Evolutionary conservation across 768 basidiomycete genomes (phyloP), one percentile per base, ranked within the genome.

Genomic region (Suillus decipiens): DNA sequence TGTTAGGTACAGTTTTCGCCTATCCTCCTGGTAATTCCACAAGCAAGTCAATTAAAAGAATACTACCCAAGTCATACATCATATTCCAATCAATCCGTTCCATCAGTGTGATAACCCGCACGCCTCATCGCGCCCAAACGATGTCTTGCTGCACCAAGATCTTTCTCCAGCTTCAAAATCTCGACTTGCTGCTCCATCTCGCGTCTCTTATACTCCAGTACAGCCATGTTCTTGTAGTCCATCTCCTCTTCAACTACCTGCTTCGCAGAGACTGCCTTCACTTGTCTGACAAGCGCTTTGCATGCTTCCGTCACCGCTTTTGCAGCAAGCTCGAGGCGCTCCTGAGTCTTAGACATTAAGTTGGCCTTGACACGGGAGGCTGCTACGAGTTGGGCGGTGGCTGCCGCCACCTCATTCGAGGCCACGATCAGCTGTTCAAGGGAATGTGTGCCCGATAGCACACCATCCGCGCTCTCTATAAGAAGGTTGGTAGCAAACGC

Each of bases 141-240:
- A 74, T 91, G 90, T 65, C 93, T 85, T 22, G 93, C 91, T 51
- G 88, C 95, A 24, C 92, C 92, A 42, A 99, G 80, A 0, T 98
- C 95, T 80, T 97, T 97, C 81, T 99, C 97, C 69, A 98, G 77
- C 73, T 90, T 95, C 68, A 99, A 80, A 68, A 99, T 97, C 75
- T 96, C 93, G n/a, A 99, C 97, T 77, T 98, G 96, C 71, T 96
- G 95, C 79, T 99, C 97, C 95, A 99, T 98, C 84, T 99, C 96
- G 56, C 89, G 84, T 71, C 87, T 91, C 84, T 98, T 98, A 86
- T 96, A 98, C 77, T 99, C 96, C 71, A 97, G 82, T 48, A 82
- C 88, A 3, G 93, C 92, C 93, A 99, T 96, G 66, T 88, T 89
- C 77, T 90, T 90, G 80, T 94, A 98, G 59, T 86, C 82, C 14